phyloP scores from a whole-genome alignment of 2,329 filamentous ascomycete species.

The Ustulina deusta region DNA sequence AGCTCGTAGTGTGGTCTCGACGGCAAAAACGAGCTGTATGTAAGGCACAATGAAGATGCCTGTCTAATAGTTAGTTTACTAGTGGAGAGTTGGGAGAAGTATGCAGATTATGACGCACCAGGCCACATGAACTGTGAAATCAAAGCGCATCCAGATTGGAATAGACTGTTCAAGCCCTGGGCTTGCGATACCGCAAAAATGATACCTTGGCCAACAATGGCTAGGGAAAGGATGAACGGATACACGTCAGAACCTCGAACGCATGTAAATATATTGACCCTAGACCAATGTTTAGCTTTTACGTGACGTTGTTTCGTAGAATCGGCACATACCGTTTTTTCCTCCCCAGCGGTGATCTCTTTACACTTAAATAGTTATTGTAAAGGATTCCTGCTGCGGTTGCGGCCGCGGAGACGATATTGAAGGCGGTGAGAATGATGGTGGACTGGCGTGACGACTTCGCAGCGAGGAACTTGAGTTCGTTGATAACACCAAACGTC shows the following conservation, averaged over 20 bases:
- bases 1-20: slow-evolving; percentile 70
- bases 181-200: slow-evolving; percentile 69
- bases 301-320: slow-evolving; percentile 18
- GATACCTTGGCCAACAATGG: slow-evolving; percentile 69
- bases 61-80: slow-evolving; percentile 52
- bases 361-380: slow-evolving; percentile 63
- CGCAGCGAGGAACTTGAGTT: slow-evolving; percentile 64
- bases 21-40: slow-evolving; percentile 72
- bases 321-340: slow-evolving; percentile 55
- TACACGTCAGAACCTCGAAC: slow-evolving; percentile 63
- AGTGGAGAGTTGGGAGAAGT: neutral
- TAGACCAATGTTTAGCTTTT: slow-evolving; percentile 41
- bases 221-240: slow-evolving; percentile 68
- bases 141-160: slow-evolving; percentile 64
- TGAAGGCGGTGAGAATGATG: slow-evolving; percentile 71
- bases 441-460: slow-evolving; percentile 71
- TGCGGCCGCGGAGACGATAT: slow-evolving; percentile 67
- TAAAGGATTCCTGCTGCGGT: slow-evolving; percentile 68
- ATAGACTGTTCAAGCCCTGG: slow-evolving; percentile 63
- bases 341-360: slow-evolving; percentile 54
- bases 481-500: slow-evolving; percentile 61
- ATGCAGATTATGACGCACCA: slow-evolving; percentile 56
- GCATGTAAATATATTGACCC: slow-evolving; percentile 54
- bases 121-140: slow-evolving; percentile 71
- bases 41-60: slow-evolving; percentile 76